Base-by-base conservation (phyloP, 1,139 yeast genomes). In the Yamadazyma sp. region DNA sequence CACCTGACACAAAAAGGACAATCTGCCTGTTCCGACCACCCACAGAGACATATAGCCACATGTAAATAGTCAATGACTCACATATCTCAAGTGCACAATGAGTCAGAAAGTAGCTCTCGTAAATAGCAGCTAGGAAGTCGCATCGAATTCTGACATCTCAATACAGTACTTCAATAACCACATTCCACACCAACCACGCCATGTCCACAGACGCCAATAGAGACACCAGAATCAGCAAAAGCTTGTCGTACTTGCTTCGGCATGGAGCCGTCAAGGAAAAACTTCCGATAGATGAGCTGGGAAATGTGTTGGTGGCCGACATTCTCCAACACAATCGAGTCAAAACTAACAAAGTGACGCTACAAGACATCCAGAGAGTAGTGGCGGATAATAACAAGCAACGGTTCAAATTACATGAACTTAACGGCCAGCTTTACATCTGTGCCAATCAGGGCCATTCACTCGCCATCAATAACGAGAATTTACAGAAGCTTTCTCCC, bases 391-490 rank as follows among this genome's bases (percentile, higher is more conserved):
- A 91, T 53, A 79, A 74, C 41, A 92, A 92, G 61, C 72, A 82
- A 51, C 62, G 98, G 43, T 92, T 82, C 61, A 63, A 69, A 17
- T 54, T 78, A 31, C 59, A 52, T 15, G 55, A 46, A 3, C 42
- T 43, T 5, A 64, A 56, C 25, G 55, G 61, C n/a, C 51, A 42
- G 37, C 17, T 39, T 16, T 61, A 51, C 28, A 84, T 92, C 11
- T 79, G 97, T 55, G 98, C 98, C 2, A 83, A 83, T 41, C 98
- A 92, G 59, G 98, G 98, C 7, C 98, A 92, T 59, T 81, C 95
- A 0, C 64, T 92, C 11, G 55, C 63, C 1, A 73, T 84, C 0
- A 48, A 46, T 12, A 72, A 73, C 25, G 55, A 54, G 12, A 75
- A 75, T 28, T 71, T 77, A 17, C 70, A 43, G 12, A 29, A 33